Conservation (phyloP, 176 grass and related monocot genomes). For the Phoenix dactylifera region DNA sequence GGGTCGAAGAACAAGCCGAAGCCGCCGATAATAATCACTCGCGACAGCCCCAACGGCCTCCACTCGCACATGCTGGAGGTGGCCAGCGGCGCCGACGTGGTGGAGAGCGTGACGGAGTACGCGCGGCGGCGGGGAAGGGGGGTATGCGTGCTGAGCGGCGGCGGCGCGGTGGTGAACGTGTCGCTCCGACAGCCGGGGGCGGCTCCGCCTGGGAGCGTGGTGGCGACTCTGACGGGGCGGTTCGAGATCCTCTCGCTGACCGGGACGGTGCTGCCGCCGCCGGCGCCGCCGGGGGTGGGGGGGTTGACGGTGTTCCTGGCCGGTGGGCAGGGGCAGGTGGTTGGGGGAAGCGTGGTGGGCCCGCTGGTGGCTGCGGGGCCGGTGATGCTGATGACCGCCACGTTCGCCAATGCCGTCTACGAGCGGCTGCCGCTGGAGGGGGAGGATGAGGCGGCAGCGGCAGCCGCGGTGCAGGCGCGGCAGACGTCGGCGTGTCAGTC, state of each 20-base stretch:
- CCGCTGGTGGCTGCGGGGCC: slow-evolving; percentile 8
- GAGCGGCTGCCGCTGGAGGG: slow-evolving; percentile 2
- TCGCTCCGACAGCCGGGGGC: background rate
- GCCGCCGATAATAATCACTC: slow-evolving; percentile 5
- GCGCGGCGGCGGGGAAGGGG: background rate
- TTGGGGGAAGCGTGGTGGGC: slow-evolving; percentile 1
- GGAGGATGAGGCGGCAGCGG: slow-evolving; percentile 1
- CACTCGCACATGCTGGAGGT: slow-evolving; percentile 5
- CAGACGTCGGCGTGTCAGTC: background rate
- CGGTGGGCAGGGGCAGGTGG: background rate
- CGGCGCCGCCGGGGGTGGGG: background rate
- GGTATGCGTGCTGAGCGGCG: background rate
- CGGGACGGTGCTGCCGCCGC: background rate
- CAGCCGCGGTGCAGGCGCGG: background rate
- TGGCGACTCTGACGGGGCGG: background rate
- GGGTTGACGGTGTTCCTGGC: slow-evolving; percentile 1
- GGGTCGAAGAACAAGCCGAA: slow-evolving; percentile 9
- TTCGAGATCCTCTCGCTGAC: slow-evolving; percentile 11
- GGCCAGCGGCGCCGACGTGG: slow-evolving; percentile 1
- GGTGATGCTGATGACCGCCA: background rate
- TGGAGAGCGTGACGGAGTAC: slow-evolving; percentile 3
- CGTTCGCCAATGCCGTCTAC: slow-evolving; percentile 4
- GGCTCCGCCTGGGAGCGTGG: background rate
- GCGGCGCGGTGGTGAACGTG: background rate
- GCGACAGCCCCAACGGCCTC: slow-evolving; percentile 7